Conservation (phyloP, 2,329 filamentous ascomycete species). For the Huntiella moniliformis region DNA sequence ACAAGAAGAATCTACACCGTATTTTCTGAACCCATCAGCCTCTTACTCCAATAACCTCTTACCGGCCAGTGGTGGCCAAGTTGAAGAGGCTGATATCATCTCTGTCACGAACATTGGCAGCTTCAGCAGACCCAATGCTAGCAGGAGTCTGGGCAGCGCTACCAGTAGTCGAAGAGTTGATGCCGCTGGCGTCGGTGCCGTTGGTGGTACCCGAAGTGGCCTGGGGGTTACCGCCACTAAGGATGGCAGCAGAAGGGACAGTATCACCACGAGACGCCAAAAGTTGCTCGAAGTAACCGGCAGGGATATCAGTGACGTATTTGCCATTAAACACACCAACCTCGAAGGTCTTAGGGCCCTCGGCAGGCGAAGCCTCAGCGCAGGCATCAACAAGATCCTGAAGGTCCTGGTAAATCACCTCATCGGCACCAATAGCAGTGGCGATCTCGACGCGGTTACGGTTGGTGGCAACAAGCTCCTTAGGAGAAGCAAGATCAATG, state of each 20-base stretch:
- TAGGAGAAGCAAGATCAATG: constrained; percentile 27
- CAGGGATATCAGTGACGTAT: constrained; percentile 64
- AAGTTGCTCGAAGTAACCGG: constrained; percentile 67
- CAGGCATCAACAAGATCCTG: constrained; percentile 67
- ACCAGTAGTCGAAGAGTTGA: background rate
- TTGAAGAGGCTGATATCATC: constrained; percentile 11
- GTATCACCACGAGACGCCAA: constrained; percentile 48
- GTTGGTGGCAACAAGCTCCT: constrained; percentile 24
- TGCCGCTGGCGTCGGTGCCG: constrained; percentile 2
- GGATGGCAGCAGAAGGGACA: background rate
- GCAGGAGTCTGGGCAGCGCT: constrained; percentile 2
- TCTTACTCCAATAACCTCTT: background rate
- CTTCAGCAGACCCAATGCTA: constrained; percentile 3
- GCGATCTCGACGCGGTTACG: constrained; percentile 24
- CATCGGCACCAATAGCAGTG: constrained; percentile 24
- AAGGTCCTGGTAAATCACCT: constrained; percentile 42
- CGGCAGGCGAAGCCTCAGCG: constrained; percentile 39
- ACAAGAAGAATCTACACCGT: too few species aligned
- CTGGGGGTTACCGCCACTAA: background rate
- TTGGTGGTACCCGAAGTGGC: constrained; percentile 4
- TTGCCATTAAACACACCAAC: constrained; percentile 81
- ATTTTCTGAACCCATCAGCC: too few species aligned
- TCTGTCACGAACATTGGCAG: constrained; percentile 7
- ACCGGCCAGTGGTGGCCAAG: constrained; percentile 8
- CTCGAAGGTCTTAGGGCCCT: constrained; percentile 52